Conservation (phyloP, 108 stramenopile species). For the Epipyxis sp. region DNA sequence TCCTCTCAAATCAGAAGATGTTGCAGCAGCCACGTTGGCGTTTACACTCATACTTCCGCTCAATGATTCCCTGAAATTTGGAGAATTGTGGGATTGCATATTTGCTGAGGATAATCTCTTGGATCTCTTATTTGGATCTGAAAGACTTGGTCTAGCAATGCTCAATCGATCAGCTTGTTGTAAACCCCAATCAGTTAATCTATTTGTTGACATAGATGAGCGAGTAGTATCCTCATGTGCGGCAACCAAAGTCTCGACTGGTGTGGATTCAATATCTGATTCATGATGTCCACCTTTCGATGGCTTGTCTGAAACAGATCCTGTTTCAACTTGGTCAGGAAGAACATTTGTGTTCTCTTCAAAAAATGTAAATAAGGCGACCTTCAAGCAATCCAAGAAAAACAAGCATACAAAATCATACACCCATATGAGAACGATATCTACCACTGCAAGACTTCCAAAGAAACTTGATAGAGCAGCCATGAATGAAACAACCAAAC, state of each 20-base stretch:
- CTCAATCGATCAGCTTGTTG: not conserved
- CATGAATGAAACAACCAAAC: conserved; percentile 24
- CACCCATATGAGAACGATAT: conserved; percentile 24
- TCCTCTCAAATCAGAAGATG: not conserved
- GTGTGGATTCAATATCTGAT: not conserved
- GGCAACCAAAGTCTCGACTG: not conserved
- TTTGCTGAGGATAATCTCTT: not conserved
- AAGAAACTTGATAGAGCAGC: conserved; percentile 8
- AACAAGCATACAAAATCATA: conserved; percentile 13
- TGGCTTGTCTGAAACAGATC: conserved; percentile 19
- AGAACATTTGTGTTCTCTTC: conserved; percentile 18
- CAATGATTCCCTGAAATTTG: not conserved
- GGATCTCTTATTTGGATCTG: not conserved
- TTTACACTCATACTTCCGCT: not conserved
- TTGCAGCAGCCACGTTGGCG: not conserved
- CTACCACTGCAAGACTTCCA: not conserved
- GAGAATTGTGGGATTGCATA: too few relatives aligned
- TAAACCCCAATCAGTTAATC: not conserved
- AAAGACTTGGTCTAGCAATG: not conserved
- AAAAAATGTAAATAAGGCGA: not conserved
- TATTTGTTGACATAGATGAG: not conserved
- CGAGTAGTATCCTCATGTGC: not conserved
- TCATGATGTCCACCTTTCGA: not conserved
- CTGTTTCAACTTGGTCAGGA: conserved; percentile 17
- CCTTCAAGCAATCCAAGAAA: conserved; percentile 11